phyloP scores from a whole-genome alignment of 1,139 yeast species.

The Meyerozyma elateridarum region DNA sequence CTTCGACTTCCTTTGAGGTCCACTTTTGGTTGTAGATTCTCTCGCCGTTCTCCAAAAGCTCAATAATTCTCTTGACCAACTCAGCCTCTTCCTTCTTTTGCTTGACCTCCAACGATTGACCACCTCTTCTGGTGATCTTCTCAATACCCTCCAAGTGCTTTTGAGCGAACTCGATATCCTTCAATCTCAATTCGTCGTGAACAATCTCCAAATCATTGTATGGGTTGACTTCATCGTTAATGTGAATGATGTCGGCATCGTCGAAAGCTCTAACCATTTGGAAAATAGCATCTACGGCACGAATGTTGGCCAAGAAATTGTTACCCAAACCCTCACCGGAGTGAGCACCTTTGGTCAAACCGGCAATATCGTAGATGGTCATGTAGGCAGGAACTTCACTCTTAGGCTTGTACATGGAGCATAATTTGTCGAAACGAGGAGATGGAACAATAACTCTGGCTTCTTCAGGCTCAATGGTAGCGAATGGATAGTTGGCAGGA shows the following conservation, averaged over 20 bases:
- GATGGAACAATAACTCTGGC: constrained; percentile 97
- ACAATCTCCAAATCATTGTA: constrained; percentile 92
- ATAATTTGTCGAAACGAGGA: constrained; percentile 73
- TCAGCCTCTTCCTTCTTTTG: constrained; percentile 90
- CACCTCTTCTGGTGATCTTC: constrained; percentile 88
- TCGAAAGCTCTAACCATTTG: constrained; percentile 98
- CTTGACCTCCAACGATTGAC: constrained; percentile 92
- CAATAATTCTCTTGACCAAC: constrained; percentile 71
- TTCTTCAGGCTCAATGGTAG: constrained; percentile 98
- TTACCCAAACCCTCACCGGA: constrained; percentile 98
- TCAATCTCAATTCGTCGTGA: constrained; percentile 85
- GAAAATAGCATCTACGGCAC: constrained; percentile 97
- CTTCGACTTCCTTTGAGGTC: constrained; percentile 87
- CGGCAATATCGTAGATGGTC: constrained; percentile 96
- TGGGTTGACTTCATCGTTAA: constrained; percentile 97
- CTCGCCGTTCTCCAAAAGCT: constrained; percentile 73
- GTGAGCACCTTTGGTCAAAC: constrained; percentile 95
- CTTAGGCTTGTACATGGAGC: constrained; percentile 73
- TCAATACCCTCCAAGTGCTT: constrained; percentile 86
- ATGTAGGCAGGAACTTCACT: constrained; percentile 89
- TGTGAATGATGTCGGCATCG: constrained; percentile 96
- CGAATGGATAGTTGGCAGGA: constrained; percentile 98
- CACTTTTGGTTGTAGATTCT: constrained; percentile 90
- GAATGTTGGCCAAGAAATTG: constrained; percentile 93
- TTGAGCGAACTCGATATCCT: constrained; percentile 92